Evolutionary conservation across 164 flowering plant species (phyloP).

Genomic region (Pachysandra terminalis): DNA sequence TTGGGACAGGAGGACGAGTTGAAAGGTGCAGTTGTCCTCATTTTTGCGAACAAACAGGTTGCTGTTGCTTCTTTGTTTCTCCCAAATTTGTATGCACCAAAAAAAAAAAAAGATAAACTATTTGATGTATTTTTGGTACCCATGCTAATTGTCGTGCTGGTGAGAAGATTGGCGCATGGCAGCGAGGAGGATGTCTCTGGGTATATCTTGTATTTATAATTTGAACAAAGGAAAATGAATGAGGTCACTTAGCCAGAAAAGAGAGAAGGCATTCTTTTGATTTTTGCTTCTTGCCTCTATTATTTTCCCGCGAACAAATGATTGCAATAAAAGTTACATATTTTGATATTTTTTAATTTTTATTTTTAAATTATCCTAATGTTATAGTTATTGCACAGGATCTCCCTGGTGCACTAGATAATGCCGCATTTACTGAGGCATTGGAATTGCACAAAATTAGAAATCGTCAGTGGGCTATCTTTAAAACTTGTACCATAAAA

Average conservation of each 20-base stretch:
- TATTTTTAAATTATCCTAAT: background rate
- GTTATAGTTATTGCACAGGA: no score
- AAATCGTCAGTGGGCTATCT: conserved; percentile 92
- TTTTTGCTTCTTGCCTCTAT: no score
- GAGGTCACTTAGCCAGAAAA: no score
- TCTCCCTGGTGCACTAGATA: conserved; percentile 97
- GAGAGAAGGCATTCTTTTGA: no score
- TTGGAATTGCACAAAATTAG: conserved; percentile 95
- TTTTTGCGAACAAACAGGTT: conserved; percentile 98
- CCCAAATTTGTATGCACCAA: no score
- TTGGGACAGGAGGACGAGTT: conserved; percentile 95
- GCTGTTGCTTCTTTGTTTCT: conserved; percentile 1
- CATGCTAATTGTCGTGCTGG: no score
- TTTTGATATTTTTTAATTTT: background rate
- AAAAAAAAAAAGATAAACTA: no score
- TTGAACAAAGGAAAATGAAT: no score
- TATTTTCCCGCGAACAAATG: background rate
- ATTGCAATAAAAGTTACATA: background rate
- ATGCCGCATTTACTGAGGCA: conserved; percentile 89
- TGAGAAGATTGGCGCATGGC: no score
- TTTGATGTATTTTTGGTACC: no score
- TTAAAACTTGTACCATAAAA: conserved; percentile 87
- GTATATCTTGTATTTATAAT: no score
- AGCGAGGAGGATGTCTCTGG: no score
- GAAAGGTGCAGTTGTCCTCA: conserved; percentile 83